phyloP scores from a whole-genome alignment of 2,329 filamentous ascomycete genomes.

The Alternaria incomplexa region DNA sequence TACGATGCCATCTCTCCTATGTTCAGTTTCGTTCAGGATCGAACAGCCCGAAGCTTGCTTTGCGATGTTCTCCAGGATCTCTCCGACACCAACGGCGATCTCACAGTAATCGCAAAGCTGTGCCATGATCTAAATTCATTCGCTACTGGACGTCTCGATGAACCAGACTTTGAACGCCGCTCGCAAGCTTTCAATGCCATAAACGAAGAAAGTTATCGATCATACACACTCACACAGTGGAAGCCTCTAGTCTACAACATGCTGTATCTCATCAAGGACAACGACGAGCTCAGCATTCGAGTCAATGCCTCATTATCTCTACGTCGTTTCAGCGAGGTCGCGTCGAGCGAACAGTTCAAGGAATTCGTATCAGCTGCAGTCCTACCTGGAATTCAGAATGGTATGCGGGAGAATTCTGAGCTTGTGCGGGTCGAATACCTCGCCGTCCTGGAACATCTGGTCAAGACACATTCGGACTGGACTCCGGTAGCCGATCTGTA shows the following conservation, averaged over 20 bases:
- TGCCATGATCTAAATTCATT: conserved; percentile 85
- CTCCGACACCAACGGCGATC: conserved; percentile 65
- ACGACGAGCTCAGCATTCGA: conserved; percentile 87
- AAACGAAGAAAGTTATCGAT: conserved; percentile 64
- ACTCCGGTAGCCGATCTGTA: conserved; percentile 75
- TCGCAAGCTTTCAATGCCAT: conserved; percentile 77
- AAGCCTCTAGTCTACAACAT: conserved; percentile 86
- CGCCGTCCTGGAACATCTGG: conserved; percentile 77
- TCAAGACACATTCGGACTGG: conserved; percentile 74
- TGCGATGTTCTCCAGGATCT: conserved; percentile 76
- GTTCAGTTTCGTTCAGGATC: conserved; percentile 90
- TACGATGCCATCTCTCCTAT: conserved; percentile 79
- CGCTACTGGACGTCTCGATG: conserved; percentile 73
- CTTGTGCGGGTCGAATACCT: conserved; percentile 84
- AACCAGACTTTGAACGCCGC: conserved; percentile 86
- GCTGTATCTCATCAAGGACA: conserved; percentile 82
- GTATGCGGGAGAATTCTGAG: conserved; percentile 79
- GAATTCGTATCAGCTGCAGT: conserved; percentile 68
- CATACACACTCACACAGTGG: conserved; percentile 78
- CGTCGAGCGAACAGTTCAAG: conserved; percentile 59
- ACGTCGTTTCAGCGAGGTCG: conserved; percentile 73
- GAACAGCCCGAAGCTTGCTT: conserved; percentile 74
- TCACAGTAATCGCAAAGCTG: conserved; percentile 69
- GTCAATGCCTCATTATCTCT: conserved; percentile 82
- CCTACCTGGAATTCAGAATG: conserved; percentile 76